phyloP scores from a whole-genome alignment of 257 asterid genomes.

The Paulownia fortunei region DNA sequence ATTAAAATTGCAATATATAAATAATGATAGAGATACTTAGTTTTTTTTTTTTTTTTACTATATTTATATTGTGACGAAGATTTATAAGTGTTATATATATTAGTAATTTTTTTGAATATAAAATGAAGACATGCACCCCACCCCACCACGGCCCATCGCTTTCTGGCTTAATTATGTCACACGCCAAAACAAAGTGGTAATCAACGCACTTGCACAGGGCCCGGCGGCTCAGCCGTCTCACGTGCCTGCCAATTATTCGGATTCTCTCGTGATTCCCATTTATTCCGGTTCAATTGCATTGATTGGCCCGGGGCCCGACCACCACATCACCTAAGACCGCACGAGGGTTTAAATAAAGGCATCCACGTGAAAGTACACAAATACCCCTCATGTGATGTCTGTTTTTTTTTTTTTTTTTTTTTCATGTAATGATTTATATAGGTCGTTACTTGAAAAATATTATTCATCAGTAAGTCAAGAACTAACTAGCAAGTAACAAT shows the following conservation, averaged over 20 bases:
- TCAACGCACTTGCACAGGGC: background rate
- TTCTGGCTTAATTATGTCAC: background rate
- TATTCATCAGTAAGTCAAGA: too few relatives aligned
- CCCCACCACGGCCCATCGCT: background rate
- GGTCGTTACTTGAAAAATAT: too few relatives aligned
- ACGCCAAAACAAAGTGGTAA: background rate
- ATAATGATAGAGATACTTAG: too few relatives aligned
- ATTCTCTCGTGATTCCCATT: conserved; percentile 12
- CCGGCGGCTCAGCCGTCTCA: conserved; percentile 4
- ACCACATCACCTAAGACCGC: background rate
- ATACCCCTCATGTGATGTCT: background rate
- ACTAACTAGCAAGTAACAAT: too few relatives aligned
- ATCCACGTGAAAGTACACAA: background rate
- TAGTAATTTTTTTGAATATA: too few relatives aligned
- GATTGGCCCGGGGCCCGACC: background rate
- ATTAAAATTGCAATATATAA: too few relatives aligned
- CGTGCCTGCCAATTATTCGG: background rate
- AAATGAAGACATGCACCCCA: too few relatives aligned
- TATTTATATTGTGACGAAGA: too few relatives aligned
- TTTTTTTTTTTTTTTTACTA: too few relatives aligned
- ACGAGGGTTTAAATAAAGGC: background rate
- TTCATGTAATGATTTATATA: too few relatives aligned
- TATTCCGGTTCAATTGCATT: conserved; percentile 4
- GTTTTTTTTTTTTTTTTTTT: too few relatives aligned
- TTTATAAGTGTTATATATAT: too few relatives aligned